Evolutionary conservation across 2,329 filamentous ascomycete genomes (phyloP).

Genomic region (Myriangium duriaei): DNA sequence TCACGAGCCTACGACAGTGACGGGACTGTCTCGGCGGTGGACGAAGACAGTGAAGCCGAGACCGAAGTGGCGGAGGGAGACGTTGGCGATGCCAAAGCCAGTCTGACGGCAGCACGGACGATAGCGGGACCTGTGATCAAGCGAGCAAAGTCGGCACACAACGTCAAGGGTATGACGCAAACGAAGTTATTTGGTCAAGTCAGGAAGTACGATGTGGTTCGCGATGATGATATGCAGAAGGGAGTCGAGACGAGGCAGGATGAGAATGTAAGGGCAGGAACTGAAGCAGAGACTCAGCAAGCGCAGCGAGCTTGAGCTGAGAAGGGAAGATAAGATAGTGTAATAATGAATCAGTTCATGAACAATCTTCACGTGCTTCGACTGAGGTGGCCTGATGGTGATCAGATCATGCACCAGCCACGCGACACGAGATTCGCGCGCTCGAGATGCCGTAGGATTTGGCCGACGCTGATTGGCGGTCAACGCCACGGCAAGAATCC

Average conservation of each 20-base stretch:
- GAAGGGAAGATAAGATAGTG: no score
- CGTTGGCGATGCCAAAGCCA: conserved; percentile 58
- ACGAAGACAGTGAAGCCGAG: conserved; percentile 35
- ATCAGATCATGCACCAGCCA: no score
- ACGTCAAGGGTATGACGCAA: conserved; percentile 40
- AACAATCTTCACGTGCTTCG: no score
- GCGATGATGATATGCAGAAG: conserved; percentile 18
- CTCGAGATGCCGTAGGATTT: no score
- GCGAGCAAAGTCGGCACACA: conserved; percentile 23
- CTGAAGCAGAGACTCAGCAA: no score
- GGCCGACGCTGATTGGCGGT: no score
- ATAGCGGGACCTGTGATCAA: conserved; percentile 29
- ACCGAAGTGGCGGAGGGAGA: conserved; percentile 49
- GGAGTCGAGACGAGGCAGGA: conserved; percentile 34
- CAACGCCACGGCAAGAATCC: no score
- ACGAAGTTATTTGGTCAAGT: conserved; percentile 51
- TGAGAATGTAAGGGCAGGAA: no score
- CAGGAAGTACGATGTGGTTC: conserved; percentile 40
- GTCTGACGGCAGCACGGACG: conserved; percentile 60
- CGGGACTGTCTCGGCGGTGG: conserved; percentile 66
- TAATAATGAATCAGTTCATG: no score
- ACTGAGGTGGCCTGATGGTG: no score
- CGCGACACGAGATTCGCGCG: no score
- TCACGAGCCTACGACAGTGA: conserved; percentile 15
- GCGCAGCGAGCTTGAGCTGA: no score